These are phyloP conservation scores for Lentithecium fluviatile DNA, from an alignment of 495 filamentous ascomycete species.

Conservation along the genomic window DNA sequence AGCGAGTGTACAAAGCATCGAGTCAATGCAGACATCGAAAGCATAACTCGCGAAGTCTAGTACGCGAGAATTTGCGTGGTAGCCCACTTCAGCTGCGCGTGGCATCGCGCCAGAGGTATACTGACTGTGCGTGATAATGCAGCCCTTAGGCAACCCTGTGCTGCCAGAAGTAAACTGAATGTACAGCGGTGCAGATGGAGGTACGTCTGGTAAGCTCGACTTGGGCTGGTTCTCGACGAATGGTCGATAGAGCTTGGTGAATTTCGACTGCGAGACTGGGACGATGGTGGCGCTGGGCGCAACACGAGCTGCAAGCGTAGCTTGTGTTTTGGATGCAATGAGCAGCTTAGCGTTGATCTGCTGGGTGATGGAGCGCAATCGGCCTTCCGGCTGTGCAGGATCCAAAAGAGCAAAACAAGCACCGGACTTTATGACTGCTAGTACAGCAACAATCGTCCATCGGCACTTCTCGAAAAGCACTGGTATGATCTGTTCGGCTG, in stretches of 20 bases:
- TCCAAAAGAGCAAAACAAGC: constrained; percentile 19
- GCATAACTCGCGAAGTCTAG: constrained; percentile 31
- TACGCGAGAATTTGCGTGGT: constrained; percentile 13
- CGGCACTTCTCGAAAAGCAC: constrained; percentile 30
- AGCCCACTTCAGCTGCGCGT: constrained; percentile 17
- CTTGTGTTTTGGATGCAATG: constrained; percentile 19
- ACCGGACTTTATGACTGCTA: constrained; percentile 32
- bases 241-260: constrained; percentile 12
- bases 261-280: constrained; percentile 26
- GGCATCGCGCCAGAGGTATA: constrained; percentile 25
- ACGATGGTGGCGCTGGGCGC: constrained; percentile 12
- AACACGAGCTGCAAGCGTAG: constrained; percentile 7
- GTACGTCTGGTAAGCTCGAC: neutral
- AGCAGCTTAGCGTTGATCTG: constrained; percentile 17
- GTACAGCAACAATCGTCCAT: constrained; percentile 31
- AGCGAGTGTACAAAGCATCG: constrained; percentile 25
- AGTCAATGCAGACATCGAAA: constrained; percentile 29
- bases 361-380: constrained; percentile 18
- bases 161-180: constrained; percentile 30
- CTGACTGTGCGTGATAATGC: constrained; percentile 16
- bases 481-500: constrained; percentile 13
- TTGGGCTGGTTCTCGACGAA: constrained; percentile 2
- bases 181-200: constrained; percentile 12
- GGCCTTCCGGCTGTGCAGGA: constrained; percentile 26
- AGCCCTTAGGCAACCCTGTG: constrained; percentile 30